These are phyloP conservation scores for Pseudogymnoascus sp. DNA, from an alignment of 2,329 filamentous ascomycete species.

Conservation along the genomic window DNA sequence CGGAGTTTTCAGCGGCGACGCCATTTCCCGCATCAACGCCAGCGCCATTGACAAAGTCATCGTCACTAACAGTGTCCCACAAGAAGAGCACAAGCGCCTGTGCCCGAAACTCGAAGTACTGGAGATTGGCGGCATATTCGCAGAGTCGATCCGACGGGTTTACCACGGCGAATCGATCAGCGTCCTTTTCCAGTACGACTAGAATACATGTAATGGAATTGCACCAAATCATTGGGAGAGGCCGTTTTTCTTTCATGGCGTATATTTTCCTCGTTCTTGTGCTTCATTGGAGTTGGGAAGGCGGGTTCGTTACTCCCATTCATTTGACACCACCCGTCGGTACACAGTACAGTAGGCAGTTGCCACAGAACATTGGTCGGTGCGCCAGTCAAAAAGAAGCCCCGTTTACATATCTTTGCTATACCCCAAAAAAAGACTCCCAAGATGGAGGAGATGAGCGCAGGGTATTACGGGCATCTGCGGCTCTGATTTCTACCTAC, in stretches of 20 bases:
- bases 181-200: slow-evolving; percentile 83
- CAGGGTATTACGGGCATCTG: slow-evolving; percentile 9
- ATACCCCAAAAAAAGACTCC: not conserved
- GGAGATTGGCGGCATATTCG: slow-evolving; percentile 85
- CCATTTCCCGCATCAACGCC: slow-evolving; percentile 87
- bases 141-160: slow-evolving; percentile 89
- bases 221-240: slow-evolving; percentile 1
- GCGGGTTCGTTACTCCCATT: slow-evolving; percentile 6
- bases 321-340: not conserved
- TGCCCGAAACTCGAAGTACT: slow-evolving; percentile 89
- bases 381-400: not conserved
- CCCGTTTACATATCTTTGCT: slow-evolving; percentile 7
- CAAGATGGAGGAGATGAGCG: not conserved
- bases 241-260: slow-evolving; percentile 9
- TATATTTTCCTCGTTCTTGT: slow-evolving; percentile 1
- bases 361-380: slow-evolving; percentile 1
- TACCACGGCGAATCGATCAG: slow-evolving; percentile 98
- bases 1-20: slow-evolving; percentile 89
- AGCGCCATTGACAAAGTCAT: slow-evolving; percentile 88
- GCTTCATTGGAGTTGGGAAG: slow-evolving; percentile 6
- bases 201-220: slow-evolving; percentile 17
- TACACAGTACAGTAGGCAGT: not conserved
- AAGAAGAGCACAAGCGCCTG: slow-evolving; percentile 66
- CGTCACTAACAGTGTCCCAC: slow-evolving; percentile 91
- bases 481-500: slow-evolving; percentile 8